Conservation (phyloP, 2,329 filamentous ascomycete species). For the Periglandula ipomoeae region DNA sequence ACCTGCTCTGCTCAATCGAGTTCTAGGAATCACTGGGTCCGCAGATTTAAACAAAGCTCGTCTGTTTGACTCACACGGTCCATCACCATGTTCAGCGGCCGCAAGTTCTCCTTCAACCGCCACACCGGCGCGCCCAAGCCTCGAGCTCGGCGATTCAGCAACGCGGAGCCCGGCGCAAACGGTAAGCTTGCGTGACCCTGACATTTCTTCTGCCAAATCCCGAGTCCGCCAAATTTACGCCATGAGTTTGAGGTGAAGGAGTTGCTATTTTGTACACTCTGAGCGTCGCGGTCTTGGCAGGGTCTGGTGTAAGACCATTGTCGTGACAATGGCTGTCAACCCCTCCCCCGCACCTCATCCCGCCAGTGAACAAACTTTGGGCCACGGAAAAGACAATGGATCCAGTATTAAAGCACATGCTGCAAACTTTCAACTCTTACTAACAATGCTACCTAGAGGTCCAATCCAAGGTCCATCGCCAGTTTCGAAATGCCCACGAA, state of each 20-base stretch:
- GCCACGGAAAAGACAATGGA: neutral
- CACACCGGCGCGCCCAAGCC: conserved; percentile 53
- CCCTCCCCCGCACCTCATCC: neutral
- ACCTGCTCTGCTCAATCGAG: too few species aligned
- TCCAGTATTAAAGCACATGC: neutral
- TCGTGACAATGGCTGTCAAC: neutral
- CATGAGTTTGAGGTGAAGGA: neutral
- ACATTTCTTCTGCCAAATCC: neutral
- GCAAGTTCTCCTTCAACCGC: conserved; percentile 60
- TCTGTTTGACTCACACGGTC: neutral
- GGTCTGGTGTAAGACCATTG: neutral
- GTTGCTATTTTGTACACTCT: neutral
- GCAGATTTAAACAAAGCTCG: neutral
- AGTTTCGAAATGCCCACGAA: conserved; percentile 84
- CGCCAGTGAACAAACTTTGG: neutral
- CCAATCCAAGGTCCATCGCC: conserved; percentile 74
- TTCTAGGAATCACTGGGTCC: neutral
- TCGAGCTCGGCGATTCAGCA: conserved; percentile 46
- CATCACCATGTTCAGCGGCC: conserved; percentile 40
- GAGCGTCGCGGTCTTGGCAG: neutral
- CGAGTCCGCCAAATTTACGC: neutral
- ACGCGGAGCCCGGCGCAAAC: conserved; percentile 45
- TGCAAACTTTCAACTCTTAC: neutral
- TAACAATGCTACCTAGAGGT: conserved; percentile 47
- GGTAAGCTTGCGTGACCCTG: conserved; percentile 32